Conservation (phyloP, 108 stramenopile species). For the Cyclotella choctawhatcheeana region DNA sequence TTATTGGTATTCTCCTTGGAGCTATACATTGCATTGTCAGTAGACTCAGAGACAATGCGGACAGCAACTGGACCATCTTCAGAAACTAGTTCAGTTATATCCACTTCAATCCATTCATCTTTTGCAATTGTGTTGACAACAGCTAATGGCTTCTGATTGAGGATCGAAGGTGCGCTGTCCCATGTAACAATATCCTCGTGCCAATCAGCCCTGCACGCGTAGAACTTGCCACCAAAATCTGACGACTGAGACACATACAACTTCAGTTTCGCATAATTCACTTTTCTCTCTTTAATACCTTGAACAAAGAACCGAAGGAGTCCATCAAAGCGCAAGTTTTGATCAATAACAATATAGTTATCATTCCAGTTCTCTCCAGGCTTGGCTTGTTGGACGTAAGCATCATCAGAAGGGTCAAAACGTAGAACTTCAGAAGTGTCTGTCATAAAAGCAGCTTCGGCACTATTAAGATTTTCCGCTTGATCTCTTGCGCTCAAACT, state of each 20-base stretch:
- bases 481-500: not conserved
- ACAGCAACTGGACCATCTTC: constrained; percentile 39
- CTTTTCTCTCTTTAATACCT: constrained; percentile 25
- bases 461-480: not conserved
- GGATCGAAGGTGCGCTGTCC: constrained; percentile 40
- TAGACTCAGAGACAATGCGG: constrained; percentile 30
- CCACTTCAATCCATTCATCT: constrained; percentile 44
- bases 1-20: constrained; percentile 45
- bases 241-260: constrained; percentile 33
- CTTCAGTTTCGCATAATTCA: constrained; percentile 40
- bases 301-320: constrained; percentile 43
- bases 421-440: constrained; percentile 18
- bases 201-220: constrained; percentile 33
- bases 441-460: not conserved
- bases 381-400: constrained; percentile 33
- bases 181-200: constrained; percentile 48
- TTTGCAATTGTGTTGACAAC: constrained; percentile 21
- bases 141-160: constrained; percentile 25
- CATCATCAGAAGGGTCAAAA: constrained; percentile 24
- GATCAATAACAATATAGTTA: constrained; percentile 41
- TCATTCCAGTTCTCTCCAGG: constrained; percentile 40
- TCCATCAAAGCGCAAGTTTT: constrained; percentile 47
- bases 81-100: constrained; percentile 31
- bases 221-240: constrained; percentile 42
- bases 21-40: constrained; percentile 47